Conservation (phyloP, 1,284 basidiomycete species). For the Erythrobasidium hasegawianum region DNA sequence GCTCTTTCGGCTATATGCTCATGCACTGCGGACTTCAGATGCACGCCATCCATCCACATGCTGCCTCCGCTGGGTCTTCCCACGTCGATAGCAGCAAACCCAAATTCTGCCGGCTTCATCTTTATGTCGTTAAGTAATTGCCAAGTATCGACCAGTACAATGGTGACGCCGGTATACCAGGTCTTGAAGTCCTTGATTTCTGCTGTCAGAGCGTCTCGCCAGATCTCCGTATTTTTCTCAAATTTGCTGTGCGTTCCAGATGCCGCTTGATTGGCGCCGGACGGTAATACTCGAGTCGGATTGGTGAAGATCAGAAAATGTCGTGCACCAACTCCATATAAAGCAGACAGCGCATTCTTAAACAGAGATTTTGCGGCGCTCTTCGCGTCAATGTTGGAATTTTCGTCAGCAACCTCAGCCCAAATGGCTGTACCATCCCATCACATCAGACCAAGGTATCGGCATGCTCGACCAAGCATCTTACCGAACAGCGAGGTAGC, state of each 20-base stretch:
- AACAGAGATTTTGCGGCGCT: background rate
- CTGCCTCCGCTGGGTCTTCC: background rate
- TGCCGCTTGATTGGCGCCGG: background rate
- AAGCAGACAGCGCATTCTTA: background rate
- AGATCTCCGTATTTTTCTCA: background rate
- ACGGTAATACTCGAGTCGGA: background rate
- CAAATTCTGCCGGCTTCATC: background rate
- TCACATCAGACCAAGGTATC: background rate
- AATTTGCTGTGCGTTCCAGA: background rate
- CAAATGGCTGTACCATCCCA: background rate
- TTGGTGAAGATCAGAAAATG: background rate
- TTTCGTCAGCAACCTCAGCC: background rate
- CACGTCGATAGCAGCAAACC: background rate
- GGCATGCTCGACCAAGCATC: background rate
- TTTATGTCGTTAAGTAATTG: background rate
- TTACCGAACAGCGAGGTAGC: background rate
- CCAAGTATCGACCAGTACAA: background rate
- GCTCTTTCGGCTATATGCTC: background rate
- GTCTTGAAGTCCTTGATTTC: slow-evolving; percentile 1
- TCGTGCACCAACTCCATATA: background rate
- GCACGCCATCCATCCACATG: background rate
- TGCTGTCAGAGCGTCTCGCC: background rate
- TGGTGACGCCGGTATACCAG: background rate
- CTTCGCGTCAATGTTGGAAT: background rate
- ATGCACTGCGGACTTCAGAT: background rate